Percentiles rank a stretch among this genome's conserved stretches.
These are phyloP conservation scores for Suillus luteus DNA, from an alignment of 768 basidiomycete genomes.

Conservation along the genomic window DNA sequence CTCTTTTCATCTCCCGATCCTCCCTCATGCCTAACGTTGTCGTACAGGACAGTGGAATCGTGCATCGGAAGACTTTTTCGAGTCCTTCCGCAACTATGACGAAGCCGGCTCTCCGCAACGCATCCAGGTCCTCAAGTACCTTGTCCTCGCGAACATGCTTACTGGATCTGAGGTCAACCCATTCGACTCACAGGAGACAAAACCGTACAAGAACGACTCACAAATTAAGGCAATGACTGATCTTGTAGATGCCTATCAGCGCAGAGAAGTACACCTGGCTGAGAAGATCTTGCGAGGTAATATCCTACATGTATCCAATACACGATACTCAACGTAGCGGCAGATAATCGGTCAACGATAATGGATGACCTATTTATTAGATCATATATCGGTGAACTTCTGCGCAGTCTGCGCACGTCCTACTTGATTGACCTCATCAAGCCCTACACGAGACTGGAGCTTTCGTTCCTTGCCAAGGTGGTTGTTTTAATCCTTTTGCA, in stretches of 20 bases:
- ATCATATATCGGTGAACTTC: constrained; percentile 93
- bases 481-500: constrained; percentile 17
- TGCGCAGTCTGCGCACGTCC: constrained; percentile 91
- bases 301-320: constrained; percentile 15
- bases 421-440: constrained; percentile 98
- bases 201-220: constrained; percentile 94
- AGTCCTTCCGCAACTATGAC: constrained; percentile 98
- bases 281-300: constrained; percentile 91
- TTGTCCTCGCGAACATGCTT: constrained; percentile 97
- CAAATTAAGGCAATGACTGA: constrained; percentile 99
- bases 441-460: constrained; percentile 92
- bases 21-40: constrained; percentile 12
- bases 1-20: constrained; percentile 22
- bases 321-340: constrained; percentile 7
- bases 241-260: constrained; percentile 94
- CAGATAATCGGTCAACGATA: constrained; percentile 93
- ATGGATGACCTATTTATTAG: constrained; percentile 96
- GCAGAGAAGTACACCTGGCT: constrained; percentile 94
- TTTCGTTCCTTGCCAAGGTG: constrained; percentile 91
- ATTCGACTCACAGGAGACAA: constrained; percentile 99
- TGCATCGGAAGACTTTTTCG: constrained; percentile 98
- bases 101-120: constrained; percentile 96
- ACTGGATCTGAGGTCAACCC: constrained; percentile 99
- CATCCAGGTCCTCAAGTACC: constrained; percentile 97
- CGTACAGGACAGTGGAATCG: constrained; percentile 90